Conservation (phyloP, 345 rosid species). For the Schrenkiella parvula region DNA sequence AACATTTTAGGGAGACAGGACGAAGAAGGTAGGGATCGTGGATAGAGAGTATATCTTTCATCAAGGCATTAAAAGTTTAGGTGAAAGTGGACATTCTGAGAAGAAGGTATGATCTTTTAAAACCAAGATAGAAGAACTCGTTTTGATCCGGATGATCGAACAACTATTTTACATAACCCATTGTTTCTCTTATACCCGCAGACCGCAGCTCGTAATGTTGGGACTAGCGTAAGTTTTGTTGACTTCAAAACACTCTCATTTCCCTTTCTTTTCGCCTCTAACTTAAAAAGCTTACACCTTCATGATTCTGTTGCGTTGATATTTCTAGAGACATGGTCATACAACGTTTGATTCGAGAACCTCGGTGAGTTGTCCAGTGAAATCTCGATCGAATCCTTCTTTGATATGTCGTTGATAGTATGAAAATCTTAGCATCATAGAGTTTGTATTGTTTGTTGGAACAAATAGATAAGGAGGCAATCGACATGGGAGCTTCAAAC, state of each 20-base stretch:
- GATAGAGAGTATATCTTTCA: conserved; percentile 89
- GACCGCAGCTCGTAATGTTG: neutral
- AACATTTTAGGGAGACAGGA: conserved; percentile 72
- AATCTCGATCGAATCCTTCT: neutral
- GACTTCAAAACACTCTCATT: neutral
- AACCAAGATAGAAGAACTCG: neutral
- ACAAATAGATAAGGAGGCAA: conserved; percentile 79
- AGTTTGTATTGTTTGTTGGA: conserved; percentile 6
- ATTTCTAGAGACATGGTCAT: conserved; percentile 38
- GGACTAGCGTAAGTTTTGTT: conserved; percentile 3
- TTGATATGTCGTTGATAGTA: neutral
- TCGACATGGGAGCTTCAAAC: conserved; percentile 79
- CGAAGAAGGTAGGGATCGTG: conserved; percentile 78
- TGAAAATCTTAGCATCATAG: neutral
- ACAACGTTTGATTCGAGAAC: conserved; percentile 44
- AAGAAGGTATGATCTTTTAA: conserved; percentile 41
- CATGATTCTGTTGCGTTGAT: neutral
- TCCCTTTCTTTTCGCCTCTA: neutral
- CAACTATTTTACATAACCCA: neutral
- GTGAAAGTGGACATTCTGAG: conserved; percentile 48
- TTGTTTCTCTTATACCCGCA: neutral
- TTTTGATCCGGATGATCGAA: neutral
- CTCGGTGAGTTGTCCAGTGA: conserved; percentile 45
- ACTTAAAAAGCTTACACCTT: neutral
- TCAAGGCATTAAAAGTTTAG: conserved; percentile 82